phyloP scores from a whole-genome alignment of 2,329 filamentous ascomycete genomes.

The Aspergillus chevalieri region DNA sequence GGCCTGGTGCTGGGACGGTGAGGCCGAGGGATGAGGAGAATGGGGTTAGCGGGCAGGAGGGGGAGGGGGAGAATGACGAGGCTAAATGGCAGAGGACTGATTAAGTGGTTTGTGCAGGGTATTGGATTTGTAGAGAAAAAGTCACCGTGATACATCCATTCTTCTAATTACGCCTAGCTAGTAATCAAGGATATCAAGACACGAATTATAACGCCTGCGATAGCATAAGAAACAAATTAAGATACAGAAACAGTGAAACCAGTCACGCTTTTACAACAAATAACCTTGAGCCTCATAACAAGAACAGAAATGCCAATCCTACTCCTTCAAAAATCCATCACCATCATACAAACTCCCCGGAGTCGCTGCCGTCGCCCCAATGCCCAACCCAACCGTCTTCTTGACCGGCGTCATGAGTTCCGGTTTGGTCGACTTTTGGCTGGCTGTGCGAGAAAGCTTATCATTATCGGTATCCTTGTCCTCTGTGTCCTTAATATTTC shows the following conservation, averaged over 20 bases:
- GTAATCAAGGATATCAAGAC: background rate
- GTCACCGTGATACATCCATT: background rate
- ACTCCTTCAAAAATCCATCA: slow-evolving; percentile 33
- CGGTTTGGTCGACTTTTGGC: slow-evolving; percentile 12
- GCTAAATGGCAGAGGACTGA: slow-evolving; percentile 51
- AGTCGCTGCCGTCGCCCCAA: slow-evolving; percentile 24
- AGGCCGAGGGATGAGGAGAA: slow-evolving; percentile 55
- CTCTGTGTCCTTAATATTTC: slow-evolving; percentile 19
- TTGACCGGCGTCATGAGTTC: slow-evolving; percentile 22
- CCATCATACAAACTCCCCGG: slow-evolving; percentile 44
- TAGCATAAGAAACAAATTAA: background rate
- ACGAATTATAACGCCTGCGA: background rate
- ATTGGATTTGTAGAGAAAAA: background rate
- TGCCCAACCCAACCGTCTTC: slow-evolving; percentile 23
- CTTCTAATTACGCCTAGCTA: background rate
- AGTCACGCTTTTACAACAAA: background rate
- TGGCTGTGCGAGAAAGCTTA: slow-evolving; percentile 1
- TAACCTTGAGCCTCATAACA: background rate
- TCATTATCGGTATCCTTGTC: background rate
- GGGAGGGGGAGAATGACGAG: slow-evolving; percentile 35
- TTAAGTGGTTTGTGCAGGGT: slow-evolving; percentile 13
- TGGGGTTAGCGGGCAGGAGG: slow-evolving; percentile 35
- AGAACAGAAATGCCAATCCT: slow-evolving; percentile 1
- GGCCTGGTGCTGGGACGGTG: slow-evolving; percentile 60
- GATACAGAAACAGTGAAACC: background rate